phyloP scores from a whole-genome alignment of 1,139 yeast species.

The Saccharomyces hybrid region DNA sequence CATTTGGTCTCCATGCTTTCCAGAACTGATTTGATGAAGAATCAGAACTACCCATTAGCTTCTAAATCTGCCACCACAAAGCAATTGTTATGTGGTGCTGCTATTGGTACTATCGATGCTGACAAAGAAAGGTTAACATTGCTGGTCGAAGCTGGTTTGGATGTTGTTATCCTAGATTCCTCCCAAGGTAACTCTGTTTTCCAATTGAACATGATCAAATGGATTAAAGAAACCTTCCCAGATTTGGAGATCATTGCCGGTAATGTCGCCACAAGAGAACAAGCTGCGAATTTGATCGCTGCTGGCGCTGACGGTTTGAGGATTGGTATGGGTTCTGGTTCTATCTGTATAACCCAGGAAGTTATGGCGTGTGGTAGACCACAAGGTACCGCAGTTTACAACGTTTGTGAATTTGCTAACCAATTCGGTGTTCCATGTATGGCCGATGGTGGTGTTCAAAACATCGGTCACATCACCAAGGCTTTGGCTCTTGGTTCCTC shows the following conservation, averaged over 20 bases:
- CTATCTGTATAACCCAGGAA: slow-evolving; percentile 98
- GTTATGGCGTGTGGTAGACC: slow-evolving; percentile 99
- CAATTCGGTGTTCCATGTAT: slow-evolving; percentile 50
- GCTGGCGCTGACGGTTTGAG: slow-evolving; percentile 98
- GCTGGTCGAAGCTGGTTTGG: slow-evolving; percentile 91
- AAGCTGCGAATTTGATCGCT: slow-evolving; percentile 89
- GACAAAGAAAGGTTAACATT: slow-evolving; percentile 71
- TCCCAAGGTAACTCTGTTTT: slow-evolving; percentile 95
- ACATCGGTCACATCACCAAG: slow-evolving; percentile 96
- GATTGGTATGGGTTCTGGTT: slow-evolving; percentile 99
- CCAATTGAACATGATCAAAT: slow-evolving; percentile 88
- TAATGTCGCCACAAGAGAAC: slow-evolving; percentile 98
- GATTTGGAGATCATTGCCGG: slow-evolving; percentile 90
- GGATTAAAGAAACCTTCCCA: slow-evolving; percentile 78
- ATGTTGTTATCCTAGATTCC: slow-evolving; percentile 91
- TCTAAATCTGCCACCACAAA: slow-evolving; percentile 89
- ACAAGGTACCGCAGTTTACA: slow-evolving; percentile 69
- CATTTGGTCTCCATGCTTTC: slow-evolving; percentile 82
- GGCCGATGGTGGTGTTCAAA: slow-evolving; percentile 99
- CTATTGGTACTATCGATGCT: slow-evolving; percentile 87
- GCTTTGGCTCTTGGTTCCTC: slow-evolving; percentile 97
- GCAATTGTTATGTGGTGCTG: slow-evolving; percentile 98
- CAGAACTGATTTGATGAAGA: slow-evolving; percentile 94
- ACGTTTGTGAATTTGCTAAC: slow-evolving; percentile 36
- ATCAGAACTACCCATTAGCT: slow-evolving; percentile 87